These are phyloP conservation scores for Euptelea pleiosperma DNA, from an alignment of 164 flowering plant species.

Conservation along the genomic window DNA sequence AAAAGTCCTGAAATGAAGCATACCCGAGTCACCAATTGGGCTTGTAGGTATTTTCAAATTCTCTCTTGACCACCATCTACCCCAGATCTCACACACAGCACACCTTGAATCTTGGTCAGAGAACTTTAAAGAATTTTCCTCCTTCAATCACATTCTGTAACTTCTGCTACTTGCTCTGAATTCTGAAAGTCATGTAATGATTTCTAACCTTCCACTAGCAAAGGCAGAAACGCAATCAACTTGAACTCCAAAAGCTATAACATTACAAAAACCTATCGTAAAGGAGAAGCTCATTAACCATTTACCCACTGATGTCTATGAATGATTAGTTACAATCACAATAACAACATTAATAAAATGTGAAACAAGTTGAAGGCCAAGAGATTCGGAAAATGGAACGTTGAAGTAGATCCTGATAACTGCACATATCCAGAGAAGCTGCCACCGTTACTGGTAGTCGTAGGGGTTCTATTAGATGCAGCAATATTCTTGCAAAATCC, in stretches of 20 bases:
- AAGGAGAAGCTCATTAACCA: constrained; percentile 14
- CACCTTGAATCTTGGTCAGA: constrained; percentile 4
- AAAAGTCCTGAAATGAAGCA: constrained; percentile 6
- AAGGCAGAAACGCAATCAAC: constrained; percentile 14
- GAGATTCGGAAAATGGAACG: constrained; percentile 20
- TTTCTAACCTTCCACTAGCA: constrained; percentile 15
- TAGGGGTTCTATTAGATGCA: constrained; percentile 33
- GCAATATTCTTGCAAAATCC: constrained; percentile 70
- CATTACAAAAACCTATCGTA: constrained; percentile 15
- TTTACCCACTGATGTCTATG: neutral
- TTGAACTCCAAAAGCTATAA: constrained; percentile 14
- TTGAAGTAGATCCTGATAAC: constrained; percentile 54
- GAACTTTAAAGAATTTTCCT: constrained; percentile 8
- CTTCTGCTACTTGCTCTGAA: constrained; percentile 14
- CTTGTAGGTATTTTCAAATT: constrained; percentile 1
- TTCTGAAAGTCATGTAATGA: constrained; percentile 2
- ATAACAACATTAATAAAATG: constrained; percentile 22
- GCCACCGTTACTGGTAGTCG: constrained; percentile 31
- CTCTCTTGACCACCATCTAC: constrained; percentile 12
- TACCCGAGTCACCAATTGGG: constrained; percentile 23
- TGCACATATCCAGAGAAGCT: constrained; percentile 80
- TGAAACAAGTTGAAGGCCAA: constrained; percentile 20
- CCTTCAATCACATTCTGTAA: constrained; percentile 3
- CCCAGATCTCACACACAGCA: neutral
- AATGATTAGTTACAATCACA: constrained; percentile 16